A percentile compares a stretch with the other conserved stretches of the same genome.
Conservation (phyloP, 2,329 filamentous ascomycete species). For the Fusarium veterinarium region DNA sequence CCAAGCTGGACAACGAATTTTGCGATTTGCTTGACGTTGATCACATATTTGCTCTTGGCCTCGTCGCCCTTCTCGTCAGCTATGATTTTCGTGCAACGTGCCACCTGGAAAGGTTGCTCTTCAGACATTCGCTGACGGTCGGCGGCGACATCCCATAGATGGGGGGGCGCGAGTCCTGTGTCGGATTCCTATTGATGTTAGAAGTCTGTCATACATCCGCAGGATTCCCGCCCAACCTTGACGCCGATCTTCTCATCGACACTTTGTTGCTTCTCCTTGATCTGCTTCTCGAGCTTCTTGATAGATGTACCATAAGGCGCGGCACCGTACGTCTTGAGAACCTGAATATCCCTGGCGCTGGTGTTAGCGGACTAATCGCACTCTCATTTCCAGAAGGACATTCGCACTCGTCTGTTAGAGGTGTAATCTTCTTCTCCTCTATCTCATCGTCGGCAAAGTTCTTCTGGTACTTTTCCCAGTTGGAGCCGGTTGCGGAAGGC, state of each 20-base stretch:
- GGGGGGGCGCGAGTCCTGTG: conserved; percentile 95
- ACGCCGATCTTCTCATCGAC: conserved; percentile 99
- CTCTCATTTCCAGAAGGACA: neutral
- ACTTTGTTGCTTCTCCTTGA: conserved; percentile 98
- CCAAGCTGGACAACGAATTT: conserved; percentile 99
- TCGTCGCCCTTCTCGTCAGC: conserved; percentile 91
- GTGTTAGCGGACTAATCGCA: conserved; percentile 39
- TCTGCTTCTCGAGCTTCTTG: conserved; percentile 98
- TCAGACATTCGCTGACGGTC: conserved; percentile 98
- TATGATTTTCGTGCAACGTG: conserved; percentile 99
- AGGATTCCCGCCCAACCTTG: conserved; percentile 63
- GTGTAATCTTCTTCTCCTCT: conserved; percentile 99
- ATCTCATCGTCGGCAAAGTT: conserved; percentile 95
- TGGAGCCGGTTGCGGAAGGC: conserved; percentile 93
- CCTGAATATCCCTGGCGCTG: conserved; percentile 87
- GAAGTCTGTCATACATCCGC: conserved; percentile 1
- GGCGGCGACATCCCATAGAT: conserved; percentile 98
- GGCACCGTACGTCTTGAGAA: conserved; percentile 98
- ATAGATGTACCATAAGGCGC: conserved; percentile 93
- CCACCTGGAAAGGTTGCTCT: conserved; percentile 97
- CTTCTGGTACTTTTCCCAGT: conserved; percentile 99
- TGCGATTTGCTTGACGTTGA: conserved; percentile 99
- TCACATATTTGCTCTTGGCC: conserved; percentile 99
- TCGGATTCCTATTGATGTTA: conserved; percentile 83
- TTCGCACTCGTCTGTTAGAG: conserved; percentile 92